Percentiles rank a stretch among this genome's conserved stretches.
phyloP scores from a whole-genome alignment of 441 rosid species.

The Biscutella laevigata region DNA sequence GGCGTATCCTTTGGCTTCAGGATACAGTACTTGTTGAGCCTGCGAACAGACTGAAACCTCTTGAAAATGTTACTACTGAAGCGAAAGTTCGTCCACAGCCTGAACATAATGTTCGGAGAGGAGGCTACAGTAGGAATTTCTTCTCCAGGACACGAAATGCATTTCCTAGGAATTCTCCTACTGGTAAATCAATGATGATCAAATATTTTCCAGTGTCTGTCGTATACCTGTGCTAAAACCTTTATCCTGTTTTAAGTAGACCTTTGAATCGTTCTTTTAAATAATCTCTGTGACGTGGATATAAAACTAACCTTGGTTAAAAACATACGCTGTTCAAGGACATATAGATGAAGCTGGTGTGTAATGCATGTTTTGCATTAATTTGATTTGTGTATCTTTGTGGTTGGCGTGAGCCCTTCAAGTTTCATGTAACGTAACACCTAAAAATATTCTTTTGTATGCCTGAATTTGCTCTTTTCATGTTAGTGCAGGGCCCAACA shows the following conservation, averaged over 20 bases:
- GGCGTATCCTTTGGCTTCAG: conserved; percentile 39
- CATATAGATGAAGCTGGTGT: not conserved
- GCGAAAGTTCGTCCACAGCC: conserved; percentile 30
- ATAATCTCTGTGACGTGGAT: not conserved
- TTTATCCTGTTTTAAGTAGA: not conserved
- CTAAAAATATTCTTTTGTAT: not conserved
- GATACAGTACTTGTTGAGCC: conserved; percentile 33
- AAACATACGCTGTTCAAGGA: not conserved
- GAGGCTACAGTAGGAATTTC: conserved; percentile 39
- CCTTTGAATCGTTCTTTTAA: not conserved
- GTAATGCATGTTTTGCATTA: not conserved
- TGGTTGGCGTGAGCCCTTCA: not conserved
- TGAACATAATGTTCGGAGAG: conserved; percentile 41
- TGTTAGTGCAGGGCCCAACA: conserved; percentile 41
- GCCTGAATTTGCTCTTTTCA: conserved; percentile 13
- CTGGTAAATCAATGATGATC: conserved; percentile 18
- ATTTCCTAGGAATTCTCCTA: not conserved
- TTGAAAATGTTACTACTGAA: conserved; percentile 38
- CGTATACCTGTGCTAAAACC: not conserved
- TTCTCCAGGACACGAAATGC: conserved; percentile 28
- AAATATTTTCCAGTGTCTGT: conserved; percentile 1
- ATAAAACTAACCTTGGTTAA: not conserved
- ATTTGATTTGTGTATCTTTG: not conserved
- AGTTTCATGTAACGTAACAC: not conserved
- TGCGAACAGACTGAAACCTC: conserved; percentile 32